These are phyloP conservation scores for Calocybe gangraenosa DNA, from an alignment of 768 basidiomycete species.

Conservation along the genomic window DNA sequence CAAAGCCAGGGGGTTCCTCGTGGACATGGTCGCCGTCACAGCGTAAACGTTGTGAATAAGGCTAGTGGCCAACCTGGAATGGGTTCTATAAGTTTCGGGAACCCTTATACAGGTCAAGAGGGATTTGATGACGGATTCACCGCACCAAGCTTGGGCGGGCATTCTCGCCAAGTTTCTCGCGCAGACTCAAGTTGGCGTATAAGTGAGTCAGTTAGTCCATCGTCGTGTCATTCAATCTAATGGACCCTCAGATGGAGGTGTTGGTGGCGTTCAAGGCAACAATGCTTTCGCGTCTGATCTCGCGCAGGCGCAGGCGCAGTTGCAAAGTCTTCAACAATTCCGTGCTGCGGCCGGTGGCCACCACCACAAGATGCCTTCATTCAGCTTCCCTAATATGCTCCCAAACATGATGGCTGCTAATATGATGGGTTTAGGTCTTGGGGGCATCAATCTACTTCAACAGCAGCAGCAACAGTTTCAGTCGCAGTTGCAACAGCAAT, in stretches of 20 bases:
- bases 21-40: conserved; percentile 86
- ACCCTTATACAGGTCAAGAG: conserved; percentile 50
- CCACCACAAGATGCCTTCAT: conserved; percentile 95
- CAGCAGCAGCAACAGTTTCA: conserved; percentile 96
- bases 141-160: conserved; percentile 59
- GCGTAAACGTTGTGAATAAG: conserved; percentile 90
- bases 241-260: conserved; percentile 59
- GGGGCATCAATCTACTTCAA: conserved; percentile 80
- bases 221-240: conserved; percentile 5
- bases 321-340: conserved; percentile 95
- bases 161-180: conserved; percentile 72
- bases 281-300: conserved; percentile 76
- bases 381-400: conserved; percentile 97
- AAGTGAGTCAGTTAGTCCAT: conserved; percentile 46
- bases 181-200: conserved; percentile 88
- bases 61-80: conserved; percentile 40
- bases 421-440: conserved; percentile 87
- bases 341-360: conserved; percentile 92
- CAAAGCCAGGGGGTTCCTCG: conserved; percentile 67
- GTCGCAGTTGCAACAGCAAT: conserved; percentile 91
- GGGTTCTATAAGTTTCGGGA: conserved; percentile 46
- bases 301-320: conserved; percentile 94
- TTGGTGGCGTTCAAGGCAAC: conserved; percentile 61
- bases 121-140: conserved; percentile 79
- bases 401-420: conserved; percentile 97